A percentile compares a stretch with the other conserved stretches of the same genome.
These are phyloP conservation scores for Annulohypoxylon stygium DNA, from an alignment of 495 filamentous ascomycete species.

Conservation along the genomic window DNA sequence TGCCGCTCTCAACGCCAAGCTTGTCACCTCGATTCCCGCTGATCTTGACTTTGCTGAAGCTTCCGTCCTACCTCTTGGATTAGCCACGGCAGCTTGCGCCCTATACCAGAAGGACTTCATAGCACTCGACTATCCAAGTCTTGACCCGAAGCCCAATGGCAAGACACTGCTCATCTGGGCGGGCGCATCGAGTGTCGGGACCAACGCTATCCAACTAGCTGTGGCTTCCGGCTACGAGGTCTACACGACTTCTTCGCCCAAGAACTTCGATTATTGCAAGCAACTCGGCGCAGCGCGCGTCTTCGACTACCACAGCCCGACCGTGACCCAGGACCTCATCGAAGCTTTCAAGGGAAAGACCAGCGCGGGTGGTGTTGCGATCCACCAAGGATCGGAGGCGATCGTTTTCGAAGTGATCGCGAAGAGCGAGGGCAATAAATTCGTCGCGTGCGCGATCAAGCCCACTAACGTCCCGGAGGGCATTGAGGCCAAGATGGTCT, in stretches of 20 bases:
- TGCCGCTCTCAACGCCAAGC: conserved; percentile 42
- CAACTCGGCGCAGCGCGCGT: conserved; percentile 66
- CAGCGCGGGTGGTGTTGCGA: conserved; percentile 35
- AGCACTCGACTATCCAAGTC: conserved; percentile 41
- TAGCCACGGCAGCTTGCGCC: conserved; percentile 62
- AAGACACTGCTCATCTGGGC: conserved; percentile 69
- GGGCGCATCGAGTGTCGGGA: conserved; percentile 70
- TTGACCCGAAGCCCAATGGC: conserved; percentile 43
- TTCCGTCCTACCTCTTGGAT: conserved; percentile 60
- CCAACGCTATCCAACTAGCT: conserved; percentile 73
- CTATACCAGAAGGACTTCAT: conserved; percentile 61
- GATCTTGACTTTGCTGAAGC: conserved; percentile 56
- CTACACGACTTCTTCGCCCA: conserved; percentile 65
- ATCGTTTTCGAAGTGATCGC: conserved; percentile 36
- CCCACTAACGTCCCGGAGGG: conserved; percentile 38
- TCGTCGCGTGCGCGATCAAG: conserved; percentile 46
- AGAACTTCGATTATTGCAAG: conserved; percentile 67
- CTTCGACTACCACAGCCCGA: conserved; percentile 68
- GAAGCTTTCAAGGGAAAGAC: conserved; percentile 46
- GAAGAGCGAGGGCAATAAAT: conserved; percentile 41
- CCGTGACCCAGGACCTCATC: conserved; percentile 53
- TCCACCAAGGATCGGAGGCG: conserved; percentile 22
- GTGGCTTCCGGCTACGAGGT: conserved; percentile 71
- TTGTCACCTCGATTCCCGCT: conserved; percentile 55
- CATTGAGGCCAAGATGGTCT: conserved; percentile 46